Base-by-base conservation (phyloP, 306 rosid genomes). In the Carpinus fangiana region DNA sequence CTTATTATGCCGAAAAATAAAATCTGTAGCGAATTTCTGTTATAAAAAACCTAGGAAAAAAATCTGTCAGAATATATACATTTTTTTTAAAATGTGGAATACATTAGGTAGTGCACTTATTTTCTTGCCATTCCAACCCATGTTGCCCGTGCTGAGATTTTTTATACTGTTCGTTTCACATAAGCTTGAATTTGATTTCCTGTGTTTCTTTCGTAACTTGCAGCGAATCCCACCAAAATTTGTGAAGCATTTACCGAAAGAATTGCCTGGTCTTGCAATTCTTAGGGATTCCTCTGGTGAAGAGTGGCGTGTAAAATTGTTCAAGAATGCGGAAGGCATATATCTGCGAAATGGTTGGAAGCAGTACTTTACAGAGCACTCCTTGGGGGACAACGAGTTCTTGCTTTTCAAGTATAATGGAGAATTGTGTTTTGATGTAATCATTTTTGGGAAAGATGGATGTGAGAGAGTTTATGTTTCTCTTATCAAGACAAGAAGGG, bases 291-390 rank as follows among this genome's bases (percentile, higher is more conserved):
- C 66, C 26, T 34, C 76, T 12, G 70, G 60, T 47, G 9, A 65
- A 3, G 16, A 69, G 47, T 70, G 76, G 73, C 67, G n/a, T 21
- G 80, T 59, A 17, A n/a, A 23, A 10, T n/a, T 76, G 4, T 59
- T 7, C 4, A 18, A 60, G 45, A 59, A 26, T 9, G 41, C 2
- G 3, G 1, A 38, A 12, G 76, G 20, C 11, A 21, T 81, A 14
- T 66, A 23, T 61, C 14, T 81, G 7, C 10, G 17, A 38, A 7
- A 75, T 36, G 84, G 80, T 45, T 81, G 80, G 80, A n/a, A 36
- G 20, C 18, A 76, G 54, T 81, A 75, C 52, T 8, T 59, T 8
- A 8, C 0, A 17, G 84, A 81, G n/a, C 60, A 81, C 43, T 75
- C 71, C 55, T 71, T 81, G 45, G 64, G 46, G 34, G 21, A 43